Percentiles rank a stretch among this genome's conserved stretches.
phyloP scores from a whole-genome alignment of 352 stramenopile species.

The Phytopythium vexans region DNA sequence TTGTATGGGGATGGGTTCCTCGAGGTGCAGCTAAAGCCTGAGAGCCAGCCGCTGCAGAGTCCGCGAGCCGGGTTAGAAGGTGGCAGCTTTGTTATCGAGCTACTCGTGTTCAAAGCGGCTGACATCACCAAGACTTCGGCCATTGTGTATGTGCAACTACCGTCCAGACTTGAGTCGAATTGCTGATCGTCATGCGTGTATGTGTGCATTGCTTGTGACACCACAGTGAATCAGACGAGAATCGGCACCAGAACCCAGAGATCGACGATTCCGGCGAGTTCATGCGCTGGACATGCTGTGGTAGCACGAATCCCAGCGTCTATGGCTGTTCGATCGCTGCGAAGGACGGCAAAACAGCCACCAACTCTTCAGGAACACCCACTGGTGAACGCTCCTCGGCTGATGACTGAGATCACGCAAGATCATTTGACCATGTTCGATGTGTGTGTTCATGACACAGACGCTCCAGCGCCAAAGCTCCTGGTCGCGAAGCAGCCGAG shows the following conservation, averaged over 20 bases:
- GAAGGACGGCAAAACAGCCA: not conserved
- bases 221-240: slow-evolving; percentile 28
- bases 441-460: not conserved
- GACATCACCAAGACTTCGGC: slow-evolving; percentile 26
- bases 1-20: slow-evolving; percentile 55
- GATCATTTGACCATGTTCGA: no score
- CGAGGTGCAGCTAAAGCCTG: slow-evolving; percentile 18
- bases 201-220: no score
- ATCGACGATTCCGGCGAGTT: slow-evolving; percentile 58
- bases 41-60: slow-evolving; percentile 1
- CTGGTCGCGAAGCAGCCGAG: slow-evolving; percentile 30
- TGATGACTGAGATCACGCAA: no score
- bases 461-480: slow-evolving; percentile 26
- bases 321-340: slow-evolving; percentile 46
- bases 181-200: no score
- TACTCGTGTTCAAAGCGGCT: slow-evolving; percentile 47
- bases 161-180: no score
- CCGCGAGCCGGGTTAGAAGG: slow-evolving; percentile 4
- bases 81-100: slow-evolving; percentile 27
- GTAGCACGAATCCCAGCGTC: slow-evolving; percentile 44
- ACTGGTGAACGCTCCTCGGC: not conserved
- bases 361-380: not conserved
- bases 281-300: slow-evolving; percentile 60
- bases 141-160: slow-evolving; percentile 16
- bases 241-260: slow-evolving; percentile 47